These are phyloP conservation scores for Erythrobasidium hasegawianum DNA, from an alignment of 1,284 basidiomycete species.

Conservation along the genomic window DNA sequence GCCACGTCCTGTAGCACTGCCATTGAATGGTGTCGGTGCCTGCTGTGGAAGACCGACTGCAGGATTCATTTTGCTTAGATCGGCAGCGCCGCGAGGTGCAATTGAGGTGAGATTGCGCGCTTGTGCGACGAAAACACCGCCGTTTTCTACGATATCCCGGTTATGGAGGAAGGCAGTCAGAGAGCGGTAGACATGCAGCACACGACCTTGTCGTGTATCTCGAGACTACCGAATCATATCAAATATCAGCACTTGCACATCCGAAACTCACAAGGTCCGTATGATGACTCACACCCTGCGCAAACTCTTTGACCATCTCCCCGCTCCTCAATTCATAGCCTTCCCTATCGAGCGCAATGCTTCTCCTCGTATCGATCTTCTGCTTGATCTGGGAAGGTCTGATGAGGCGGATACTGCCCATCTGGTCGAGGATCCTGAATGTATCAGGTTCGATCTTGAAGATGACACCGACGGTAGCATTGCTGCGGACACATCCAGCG, in stretches of 20 bases:
- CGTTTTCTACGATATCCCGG: constrained; percentile 84
- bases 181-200: constrained; percentile 92
- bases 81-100: constrained; percentile 59
- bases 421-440: constrained; percentile 93
- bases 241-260: too few relatives aligned
- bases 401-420: constrained; percentile 81
- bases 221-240: constrained; percentile 31
- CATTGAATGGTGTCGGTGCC: constrained; percentile 46
- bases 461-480: constrained; percentile 91
- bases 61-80: constrained; percentile 96
- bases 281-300: constrained; percentile 79
- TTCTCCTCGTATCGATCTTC: constrained; percentile 76
- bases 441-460: constrained; percentile 94
- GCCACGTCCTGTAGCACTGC: constrained; percentile 47
- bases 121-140: constrained; percentile 81
- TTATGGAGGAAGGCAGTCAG: constrained; percentile 93
- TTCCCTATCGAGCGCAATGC: constrained; percentile 85
- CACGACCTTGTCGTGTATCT: constrained; percentile 80
- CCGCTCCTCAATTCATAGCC: constrained; percentile 70
- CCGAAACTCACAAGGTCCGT: too few relatives aligned
- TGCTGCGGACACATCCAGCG: constrained; percentile 57
- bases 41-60: constrained; percentile 27
- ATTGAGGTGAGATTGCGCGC: constrained; percentile 72
- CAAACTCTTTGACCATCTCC: constrained; percentile 90
- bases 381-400: constrained; percentile 86